Conservation (phyloP, 1,284 basidiomycete species). For the Paramarasmius palmivorus region DNA sequence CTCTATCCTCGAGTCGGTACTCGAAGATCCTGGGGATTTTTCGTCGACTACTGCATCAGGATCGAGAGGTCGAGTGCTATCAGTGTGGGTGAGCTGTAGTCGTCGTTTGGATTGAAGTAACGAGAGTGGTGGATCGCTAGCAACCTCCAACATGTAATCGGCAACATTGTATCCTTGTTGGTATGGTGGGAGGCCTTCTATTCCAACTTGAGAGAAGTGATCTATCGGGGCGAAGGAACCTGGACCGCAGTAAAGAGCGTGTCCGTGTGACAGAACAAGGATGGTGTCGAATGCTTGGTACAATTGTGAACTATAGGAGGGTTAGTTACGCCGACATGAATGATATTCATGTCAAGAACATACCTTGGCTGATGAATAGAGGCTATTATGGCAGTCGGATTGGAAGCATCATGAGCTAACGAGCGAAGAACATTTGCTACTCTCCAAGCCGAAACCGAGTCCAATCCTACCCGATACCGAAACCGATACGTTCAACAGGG, state of each 20-base stretch:
- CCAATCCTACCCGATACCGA: slow-evolving; percentile 50
- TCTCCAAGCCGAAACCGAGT: slow-evolving; percentile 84
- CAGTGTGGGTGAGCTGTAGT: background rate
- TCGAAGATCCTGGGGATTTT: background rate
- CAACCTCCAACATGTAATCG: slow-evolving; percentile 86
- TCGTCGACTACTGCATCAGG: background rate
- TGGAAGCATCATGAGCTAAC: slow-evolving; percentile 68
- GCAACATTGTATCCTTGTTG: slow-evolving; percentile 84
- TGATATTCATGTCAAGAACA: slow-evolving; percentile 15
- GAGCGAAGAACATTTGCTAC: slow-evolving; percentile 75
- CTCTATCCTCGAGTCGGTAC: background rate
- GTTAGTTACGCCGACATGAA: background rate
- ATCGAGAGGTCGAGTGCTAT: no score
- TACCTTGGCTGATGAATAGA: slow-evolving; percentile 87
- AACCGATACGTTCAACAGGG: slow-evolving; percentile 9
- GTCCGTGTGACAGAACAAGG: slow-evolving; percentile 76
- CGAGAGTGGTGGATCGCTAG: slow-evolving; percentile 58
- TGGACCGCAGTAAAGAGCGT: slow-evolving; percentile 78
- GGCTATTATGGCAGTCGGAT: slow-evolving; percentile 80
- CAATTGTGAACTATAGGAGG: slow-evolving; percentile 62
- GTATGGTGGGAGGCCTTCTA: slow-evolving; percentile 35
- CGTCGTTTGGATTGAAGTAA: slow-evolving; percentile 35
- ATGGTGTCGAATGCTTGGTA: slow-evolving; percentile 86
- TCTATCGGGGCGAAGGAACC: slow-evolving; percentile 67
- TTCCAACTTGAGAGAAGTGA: slow-evolving; percentile 51